Base-by-base conservation (phyloP, 306 rosid species). In the Prunus armeniaca region DNA sequence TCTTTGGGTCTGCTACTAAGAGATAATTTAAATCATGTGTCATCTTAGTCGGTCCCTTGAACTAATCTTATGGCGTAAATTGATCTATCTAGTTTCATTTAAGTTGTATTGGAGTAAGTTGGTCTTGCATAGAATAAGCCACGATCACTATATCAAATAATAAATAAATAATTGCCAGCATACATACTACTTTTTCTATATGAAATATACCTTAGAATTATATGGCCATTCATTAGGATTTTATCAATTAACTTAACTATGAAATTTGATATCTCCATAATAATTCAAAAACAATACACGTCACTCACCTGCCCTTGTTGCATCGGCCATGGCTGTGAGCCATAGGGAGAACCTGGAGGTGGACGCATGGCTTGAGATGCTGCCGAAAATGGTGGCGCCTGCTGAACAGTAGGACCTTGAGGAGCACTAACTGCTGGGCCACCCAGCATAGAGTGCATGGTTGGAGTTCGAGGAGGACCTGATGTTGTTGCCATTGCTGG, bases 261-360 rank as follows among this genome's bases (percentile, higher is more conserved):
- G 61, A 50, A 20, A 43, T 38, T n/a, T 10, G 32, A 12, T 32
- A 20, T 19, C 17, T 50, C 70, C 54, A 32, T 24, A 54, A 12
- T 28, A 56, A 24, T 1, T 15, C 5, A 57, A 57, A 41, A 50
- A 32, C 19, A 57, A 58, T 28, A 22, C 38, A 68, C 24, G 71
- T 38, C 34, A 76, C 32, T 69, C 76, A 92, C 98, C 94, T 90
- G 98, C 67, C 93, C 96, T 10, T 81, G 78, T 75, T 86, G 98
- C 90, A 84, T 77, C 55, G 84, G 81, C 98, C 98, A 94, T 52
- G 93, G 56, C 25, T 92, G 93, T 71, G 88, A 78, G 58, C 83
- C 89, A 74, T 89, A 92, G 57, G 83, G 80, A 60, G 98, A 81
- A 81, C 82, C 82, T 46, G 88, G 80, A 64, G 93, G 88, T 61